Base-by-base conservation (phyloP, 257 asterid genomes). In the Rehmannia glutinosa region DNA sequence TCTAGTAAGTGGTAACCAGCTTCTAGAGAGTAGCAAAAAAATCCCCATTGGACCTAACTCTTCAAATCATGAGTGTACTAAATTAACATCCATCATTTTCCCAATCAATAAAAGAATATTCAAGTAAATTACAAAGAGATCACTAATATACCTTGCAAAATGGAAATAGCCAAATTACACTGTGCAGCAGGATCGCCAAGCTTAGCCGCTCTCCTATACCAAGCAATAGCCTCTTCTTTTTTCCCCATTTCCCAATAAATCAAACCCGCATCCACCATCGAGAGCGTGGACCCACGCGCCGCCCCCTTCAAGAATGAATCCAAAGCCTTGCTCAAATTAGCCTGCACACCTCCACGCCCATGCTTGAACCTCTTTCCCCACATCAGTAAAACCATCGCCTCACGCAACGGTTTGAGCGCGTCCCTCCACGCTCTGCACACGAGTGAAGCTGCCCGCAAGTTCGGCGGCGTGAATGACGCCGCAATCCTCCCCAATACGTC, bases 261-360 rank as follows among this genome's bases (percentile, higher is more conserved):
- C 83, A 85, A 75, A 0, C 96, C 98, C 5, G 94, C 92, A 56
- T 91, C 98, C 61, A 91, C 96, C 97, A 91, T 84, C 8, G 95
- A 87, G 19, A 84, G 83, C 19, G 94, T 77, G 21, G 95, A 88
- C 59, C 98, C 98, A 76, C 93, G 88, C 81, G 90, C 88, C 68
- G 92, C 96, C 15, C 95, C 96, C 75, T 88, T 64, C 25, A 91
- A 47, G 62, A 91, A 87, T 1, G 77, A 77, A 19, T 91, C 94
- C 73, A 87, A 46, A 11, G 98, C 98, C 77, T 83, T 86, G 3
- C 12, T 19, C 72, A 75, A 61, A 75, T 83, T 67, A 6, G 66
- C 57, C 73, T 72, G 80, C 76, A 82, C 84, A 42, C 88, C 95
- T 25, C 82, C 87, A 16, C 86, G 84, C 25, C 95, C 96, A 39